Evolutionary conservation across 1,284 basidiomycete species (phyloP).

Genomic region (Ceratobasidium sp.): DNA sequence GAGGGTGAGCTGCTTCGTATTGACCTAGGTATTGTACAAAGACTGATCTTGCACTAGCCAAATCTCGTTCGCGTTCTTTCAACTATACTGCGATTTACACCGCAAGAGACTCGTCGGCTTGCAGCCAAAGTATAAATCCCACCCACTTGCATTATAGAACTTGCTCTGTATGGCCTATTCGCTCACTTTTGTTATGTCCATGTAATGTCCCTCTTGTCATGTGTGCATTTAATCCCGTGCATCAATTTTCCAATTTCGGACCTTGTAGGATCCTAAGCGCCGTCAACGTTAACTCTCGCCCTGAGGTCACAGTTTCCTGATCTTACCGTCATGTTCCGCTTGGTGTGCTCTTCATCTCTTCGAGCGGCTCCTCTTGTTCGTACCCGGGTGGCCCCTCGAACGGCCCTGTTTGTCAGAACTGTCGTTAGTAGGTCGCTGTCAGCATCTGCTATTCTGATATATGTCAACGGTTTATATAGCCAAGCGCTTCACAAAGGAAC

Average conservation of each 20-base stretch:
- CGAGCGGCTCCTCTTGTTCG: constrained; percentile 17
- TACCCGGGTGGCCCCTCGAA: not conserved
- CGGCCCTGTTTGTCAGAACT: constrained; percentile 6
- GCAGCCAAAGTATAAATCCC: constrained; percentile 69
- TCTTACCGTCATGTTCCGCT: constrained; percentile 23
- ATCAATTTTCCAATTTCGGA: constrained; percentile 28
- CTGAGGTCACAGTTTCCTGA: no score
- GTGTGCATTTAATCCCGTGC: not conserved
- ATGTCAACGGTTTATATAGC: constrained; percentile 61
- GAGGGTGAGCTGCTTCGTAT: constrained; percentile 63
- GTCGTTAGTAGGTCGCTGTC: constrained; percentile 35
- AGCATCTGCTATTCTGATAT: constrained; percentile 32
- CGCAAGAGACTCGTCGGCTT: constrained; percentile 87
- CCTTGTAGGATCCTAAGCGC: constrained; percentile 14
- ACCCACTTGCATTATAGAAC: constrained; percentile 11
- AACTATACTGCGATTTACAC: constrained; percentile 91
- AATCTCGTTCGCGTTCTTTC: constrained; percentile 89
- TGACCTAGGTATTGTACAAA: constrained; percentile 10
- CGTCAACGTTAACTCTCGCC: no score
- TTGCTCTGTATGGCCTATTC: not conserved
- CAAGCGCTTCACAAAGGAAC: constrained; percentile 85
- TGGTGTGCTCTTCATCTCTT: constrained; percentile 9
- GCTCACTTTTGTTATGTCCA: not conserved
- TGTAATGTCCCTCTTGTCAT: not conserved
- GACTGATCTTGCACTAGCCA: constrained; percentile 59